phyloP scores from a whole-genome alignment of 257 asterid species.

The Solanum arcanum region DNA sequence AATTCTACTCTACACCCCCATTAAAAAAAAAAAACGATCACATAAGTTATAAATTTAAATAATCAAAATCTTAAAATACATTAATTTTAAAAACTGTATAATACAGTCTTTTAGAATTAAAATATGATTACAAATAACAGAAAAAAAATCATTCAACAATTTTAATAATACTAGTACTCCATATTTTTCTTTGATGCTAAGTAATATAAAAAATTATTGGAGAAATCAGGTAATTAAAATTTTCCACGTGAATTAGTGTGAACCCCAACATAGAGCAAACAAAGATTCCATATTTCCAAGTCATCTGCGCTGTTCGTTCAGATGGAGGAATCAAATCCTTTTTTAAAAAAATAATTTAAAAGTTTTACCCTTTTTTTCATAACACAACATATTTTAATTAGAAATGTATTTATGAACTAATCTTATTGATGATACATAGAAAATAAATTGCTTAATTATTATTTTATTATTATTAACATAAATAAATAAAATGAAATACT shows the following conservation, averaged over 20 bases:
- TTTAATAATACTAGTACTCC: not conserved
- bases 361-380: too few species aligned
- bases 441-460: not conserved
- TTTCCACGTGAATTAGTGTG: not conserved
- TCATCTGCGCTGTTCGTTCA: not conserved
- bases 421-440: not conserved
- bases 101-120: not conserved
- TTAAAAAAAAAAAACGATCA: not conserved
- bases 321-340: not conserved
- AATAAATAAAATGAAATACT: not conserved
- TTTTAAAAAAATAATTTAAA: not conserved
- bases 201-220: not conserved
- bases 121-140: not conserved
- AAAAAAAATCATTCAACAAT: not conserved
- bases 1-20: not conserved
- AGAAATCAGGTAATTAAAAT: not conserved
- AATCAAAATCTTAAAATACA: too few species aligned
- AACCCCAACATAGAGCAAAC: not conserved
- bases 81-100: too few species aligned
- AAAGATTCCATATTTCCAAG: not conserved
- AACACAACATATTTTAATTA: too few species aligned
- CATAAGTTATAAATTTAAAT: too few species aligned
- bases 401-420: too few species aligned
- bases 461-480: too few species aligned
- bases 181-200: too few species aligned